Base-by-base conservation (phyloP, 176 grass and related monocot species). In the Oryza glaberrima region DNA sequence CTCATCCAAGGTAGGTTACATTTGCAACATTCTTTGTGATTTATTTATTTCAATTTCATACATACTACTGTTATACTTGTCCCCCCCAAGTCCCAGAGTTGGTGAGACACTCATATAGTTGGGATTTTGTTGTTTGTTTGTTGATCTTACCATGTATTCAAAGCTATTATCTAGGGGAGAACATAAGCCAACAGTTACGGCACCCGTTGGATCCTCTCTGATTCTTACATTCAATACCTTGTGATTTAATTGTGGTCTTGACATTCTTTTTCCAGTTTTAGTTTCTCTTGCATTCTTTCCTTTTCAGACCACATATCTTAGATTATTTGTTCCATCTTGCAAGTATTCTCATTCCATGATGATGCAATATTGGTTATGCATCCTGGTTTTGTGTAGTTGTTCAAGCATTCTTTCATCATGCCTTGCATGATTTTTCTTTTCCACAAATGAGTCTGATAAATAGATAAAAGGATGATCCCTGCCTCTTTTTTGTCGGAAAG, bases 1-100 rank as follows among this genome's bases (percentile, higher is more conserved):
- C 91, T 90, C 85, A 99, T 82, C 96, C 95, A 88, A 94, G 95
- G 95, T 95, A 88, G 28, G 11, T 66, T 61, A 76, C 6, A 12
- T 85, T 22, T 51, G 1, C 41, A 19, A 35, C 43, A 11, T 15
- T 69, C 22, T 69, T 69, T 74, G 9, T 77, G 25, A 30, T 79
- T 73, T 52, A 40, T 63, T 3, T 77, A 56, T n/a, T 4, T 45
- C 41, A 11, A 66, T 87, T 78, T 70, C 4, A 14, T 38, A 40
- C 35, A 28, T 79, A 45, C 20, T 26, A 10, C 22, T 3, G 11
- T 45, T 1, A 43, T 72, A 73, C 51, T 68, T 32, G 19, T 73
- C 65, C 20, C 22, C n/a, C 1, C 3, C 1, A 71, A 71, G 4
- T 13, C 58, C 7, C 11, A 12, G 71, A 23, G 71, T 25, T 32